Base-by-base conservation (phyloP, 441 rosid species). In the Biscutella laevigata region DNA sequence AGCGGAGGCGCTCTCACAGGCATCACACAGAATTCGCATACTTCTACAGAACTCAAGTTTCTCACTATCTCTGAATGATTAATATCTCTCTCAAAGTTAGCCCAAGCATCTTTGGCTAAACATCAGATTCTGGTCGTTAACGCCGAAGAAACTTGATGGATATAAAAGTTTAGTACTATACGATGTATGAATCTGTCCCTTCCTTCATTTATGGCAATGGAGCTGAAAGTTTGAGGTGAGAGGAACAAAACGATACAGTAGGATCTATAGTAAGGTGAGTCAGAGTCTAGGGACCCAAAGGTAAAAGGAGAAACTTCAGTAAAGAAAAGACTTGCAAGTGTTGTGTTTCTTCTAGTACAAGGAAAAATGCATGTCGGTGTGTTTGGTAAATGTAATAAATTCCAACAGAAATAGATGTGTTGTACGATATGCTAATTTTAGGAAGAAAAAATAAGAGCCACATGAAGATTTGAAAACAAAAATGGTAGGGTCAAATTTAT, bases 1-100 rank as follows among this genome's bases (percentile, higher is more conserved):
- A 12, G 96, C 96, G 34, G 86, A 86, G 49, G 89, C 83, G 40
- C 81, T 77, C 71, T 88, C 95, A 54, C 96, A 88, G 11, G 77
- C 75, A 61, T 88, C 91, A 56, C 96, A 85, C 62, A 88, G 72
- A 47, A 77, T 79, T 45, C 85, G 77, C 96, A 17, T 17, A 3
- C 20, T 17, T 17, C 3, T 17, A 3, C 3, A 17, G 1, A n/a
- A n/a, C n/a, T n/a, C n/a, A n/a, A n/a, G n/a, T n/a, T n/a, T n/a
- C n/a, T n/a, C n/a, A n/a, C n/a, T n/a, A n/a, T n/a, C n/a, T n/a
- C n/a, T n/a, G n/a, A n/a, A n/a, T n/a, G n/a, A n/a, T n/a, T n/a
- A n/a, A n/a, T n/a, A n/a, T n/a, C n/a, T n/a, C n/a, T n/a, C n/a
- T n/a, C n/a, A n/a, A n/a, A n/a, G n/a, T n/a, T n/a, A n/a, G n/a